Percentiles rank a stretch among this genome's conserved stretches.
phyloP scores from a whole-genome alignment of 2,329 filamentous ascomycete species.

The Ophiostoma ulmi region DNA sequence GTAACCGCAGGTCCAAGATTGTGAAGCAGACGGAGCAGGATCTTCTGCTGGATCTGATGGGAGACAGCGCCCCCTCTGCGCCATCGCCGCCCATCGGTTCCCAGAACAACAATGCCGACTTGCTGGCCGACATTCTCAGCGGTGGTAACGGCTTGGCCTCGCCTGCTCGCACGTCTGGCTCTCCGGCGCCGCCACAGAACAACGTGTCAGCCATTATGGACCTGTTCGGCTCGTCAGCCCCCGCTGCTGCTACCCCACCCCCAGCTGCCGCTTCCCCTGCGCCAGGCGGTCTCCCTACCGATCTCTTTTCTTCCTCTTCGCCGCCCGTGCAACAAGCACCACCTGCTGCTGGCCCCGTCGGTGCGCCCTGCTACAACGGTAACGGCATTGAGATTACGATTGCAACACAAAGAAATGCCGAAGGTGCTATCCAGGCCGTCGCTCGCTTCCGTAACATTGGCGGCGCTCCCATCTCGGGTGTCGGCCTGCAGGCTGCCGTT shows the following conservation, averaged over 20 bases:
- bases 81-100: conserved; percentile 47
- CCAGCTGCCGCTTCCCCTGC: conserved; percentile 41
- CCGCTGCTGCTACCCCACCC: conserved; percentile 34
- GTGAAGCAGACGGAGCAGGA: conserved; percentile 86
- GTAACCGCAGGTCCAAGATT: conserved; percentile 69
- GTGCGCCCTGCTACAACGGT: conserved; percentile 74
- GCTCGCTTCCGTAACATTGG: conserved; percentile 79
- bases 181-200: conserved; percentile 51
- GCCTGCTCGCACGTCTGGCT: conserved; percentile 38
- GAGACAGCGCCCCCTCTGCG: conserved; percentile 58
- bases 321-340: conserved; percentile 36
- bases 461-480: conserved; percentile 60
- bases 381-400: conserved; percentile 79
- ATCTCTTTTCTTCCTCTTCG: conserved; percentile 49
- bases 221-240: conserved; percentile 56
- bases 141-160: conserved; percentile 54
- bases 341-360: conserved; percentile 43
- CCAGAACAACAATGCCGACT: conserved; percentile 75
- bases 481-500: conserved; percentile 88
- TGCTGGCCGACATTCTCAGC: conserved; percentile 87
- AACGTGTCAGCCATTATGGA: conserved; percentile 79
- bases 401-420: conserved; percentile 75
- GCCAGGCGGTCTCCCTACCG: conserved; percentile 35
- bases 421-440: conserved; percentile 72
- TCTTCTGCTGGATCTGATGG: conserved; percentile 87